Base-by-base conservation (phyloP, 305 asterid genomes). In the Fraxinus sp. region DNA sequence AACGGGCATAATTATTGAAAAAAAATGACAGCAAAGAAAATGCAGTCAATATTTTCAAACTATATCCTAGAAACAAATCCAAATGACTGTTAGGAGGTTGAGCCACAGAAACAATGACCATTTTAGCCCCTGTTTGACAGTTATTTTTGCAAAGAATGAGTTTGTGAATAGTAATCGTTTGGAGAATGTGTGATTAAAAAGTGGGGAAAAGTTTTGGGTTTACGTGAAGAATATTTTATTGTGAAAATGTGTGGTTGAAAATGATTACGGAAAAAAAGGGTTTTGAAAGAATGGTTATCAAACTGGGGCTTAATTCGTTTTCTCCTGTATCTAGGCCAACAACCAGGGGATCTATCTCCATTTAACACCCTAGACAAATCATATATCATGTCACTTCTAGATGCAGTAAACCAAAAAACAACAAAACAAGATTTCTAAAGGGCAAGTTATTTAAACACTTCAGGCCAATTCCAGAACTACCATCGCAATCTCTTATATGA, bases 401-500 rank as follows among this genome's bases (percentile, higher is more conserved):
- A 78, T 30, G 16, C 79, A 75, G 62, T 37, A 79, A 71, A 43
- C 49, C 74, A 79, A 37, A 77, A 33, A 41, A 39, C 7, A 41
- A 55, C 14, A 74, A 20, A 77, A 59, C 74, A 75, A 59, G 72
- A 57, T 52, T 64, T 11, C 22, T 57, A 24, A 35, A 59, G 77
- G 66, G 26, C 20, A 78, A 35, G 14, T 84, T 59, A 81, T 43
- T 70, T 62, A 37, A 55, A 41, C 57, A 52, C 46, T 36, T 79
- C 30, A 80, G 77, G 55, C 24, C 30, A 59, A 18, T 72, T 49
- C 77, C 7, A 84, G 36, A 81, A 46, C 62, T 49, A 32, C 46
- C 79, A 24, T 26, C 70, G 75, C 81, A 70, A 79, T 37, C 75
- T 71, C 43, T 82, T 85, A 32, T 57, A 18, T 49, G 80, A 72